Conservation (phyloP, 1,284 basidiomycete species). For the Apiotrichum brassicae region DNA sequence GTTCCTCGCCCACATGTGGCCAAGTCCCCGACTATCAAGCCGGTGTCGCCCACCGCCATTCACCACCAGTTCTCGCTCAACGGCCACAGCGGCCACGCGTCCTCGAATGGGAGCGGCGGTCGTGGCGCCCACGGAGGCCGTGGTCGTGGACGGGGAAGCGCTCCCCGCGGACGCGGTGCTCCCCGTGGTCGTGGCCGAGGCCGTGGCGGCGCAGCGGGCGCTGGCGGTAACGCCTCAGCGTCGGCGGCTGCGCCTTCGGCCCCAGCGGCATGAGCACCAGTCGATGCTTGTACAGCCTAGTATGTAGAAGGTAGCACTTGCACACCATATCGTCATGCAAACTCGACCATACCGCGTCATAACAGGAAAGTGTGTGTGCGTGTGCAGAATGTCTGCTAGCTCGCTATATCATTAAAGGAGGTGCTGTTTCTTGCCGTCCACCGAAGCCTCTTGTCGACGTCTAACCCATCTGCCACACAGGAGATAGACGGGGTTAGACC, state of each 20-base stretch:
- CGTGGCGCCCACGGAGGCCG: neutral
- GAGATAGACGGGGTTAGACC: too few species aligned
- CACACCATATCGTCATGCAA: too few species aligned
- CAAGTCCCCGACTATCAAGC: conserved; percentile 6
- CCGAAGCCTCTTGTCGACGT: too few species aligned
- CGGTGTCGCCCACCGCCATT: conserved; percentile 9
- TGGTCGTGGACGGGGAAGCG: neutral
- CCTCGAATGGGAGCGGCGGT: neutral
- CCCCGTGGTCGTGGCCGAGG: conserved; percentile 8
- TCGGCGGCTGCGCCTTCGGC: neutral
- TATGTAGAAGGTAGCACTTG: too few species aligned
- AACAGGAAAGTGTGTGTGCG: too few species aligned
- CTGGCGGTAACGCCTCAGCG: neutral
- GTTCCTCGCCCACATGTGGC: conserved; percentile 15
- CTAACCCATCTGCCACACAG: too few species aligned
- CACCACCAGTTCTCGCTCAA: neutral
- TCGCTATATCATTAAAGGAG: too few species aligned
- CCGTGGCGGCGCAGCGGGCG: conserved; percentile 3
- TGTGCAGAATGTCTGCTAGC: too few species aligned
- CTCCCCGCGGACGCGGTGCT: neutral
- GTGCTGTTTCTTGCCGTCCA: too few species aligned
- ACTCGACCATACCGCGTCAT: too few species aligned
- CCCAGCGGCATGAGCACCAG: neutral
- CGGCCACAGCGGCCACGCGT: neutral
- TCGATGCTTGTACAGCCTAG: too few species aligned